These are phyloP conservation scores for Lathyrus sativus DNA, from an alignment of 306 rosid genomes.

Conservation along the genomic window DNA sequence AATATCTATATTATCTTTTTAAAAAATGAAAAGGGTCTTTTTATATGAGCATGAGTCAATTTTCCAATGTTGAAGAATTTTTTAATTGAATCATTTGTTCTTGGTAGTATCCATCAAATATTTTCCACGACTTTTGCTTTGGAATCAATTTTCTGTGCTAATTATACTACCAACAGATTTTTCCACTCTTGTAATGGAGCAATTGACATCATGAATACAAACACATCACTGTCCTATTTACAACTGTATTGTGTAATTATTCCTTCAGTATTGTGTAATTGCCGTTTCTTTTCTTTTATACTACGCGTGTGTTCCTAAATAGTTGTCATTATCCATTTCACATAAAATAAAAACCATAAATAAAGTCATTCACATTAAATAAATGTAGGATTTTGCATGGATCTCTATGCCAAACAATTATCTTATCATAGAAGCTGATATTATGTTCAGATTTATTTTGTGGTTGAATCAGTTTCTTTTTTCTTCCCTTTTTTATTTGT, in stretches of 20 bases:
- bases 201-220: slow-evolving; percentile 12
- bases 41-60: background rate
- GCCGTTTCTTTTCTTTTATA: too few species aligned
- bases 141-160: slow-evolving; percentile 15
- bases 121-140: background rate
- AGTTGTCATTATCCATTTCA: background rate
- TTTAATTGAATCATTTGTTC: slow-evolving; percentile 7
- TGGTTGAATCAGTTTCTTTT: slow-evolving; percentile 9
- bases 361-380: background rate
- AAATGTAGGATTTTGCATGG: slow-evolving; percentile 5
- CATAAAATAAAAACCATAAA: background rate
- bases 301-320: background rate
- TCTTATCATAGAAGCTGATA: background rate
- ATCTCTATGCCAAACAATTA: slow-evolving; percentile 11
- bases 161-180: background rate
- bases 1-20: slow-evolving; percentile 7
- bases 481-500: slow-evolving; percentile 5
- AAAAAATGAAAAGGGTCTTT: slow-evolving; percentile 3
- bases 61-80: background rate
- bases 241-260: slow-evolving; percentile 2
- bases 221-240: background rate
- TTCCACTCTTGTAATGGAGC: slow-evolving; percentile 22
- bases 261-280: slow-evolving; percentile 9
- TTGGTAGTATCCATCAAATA: slow-evolving; percentile 12
- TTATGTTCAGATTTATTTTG: slow-evolving; percentile 16